Evolutionary conservation across 1,139 yeast genomes (phyloP), one percentile per base, ranked within the genome.

Genomic region (Trichomonascaceae sp.): DNA sequence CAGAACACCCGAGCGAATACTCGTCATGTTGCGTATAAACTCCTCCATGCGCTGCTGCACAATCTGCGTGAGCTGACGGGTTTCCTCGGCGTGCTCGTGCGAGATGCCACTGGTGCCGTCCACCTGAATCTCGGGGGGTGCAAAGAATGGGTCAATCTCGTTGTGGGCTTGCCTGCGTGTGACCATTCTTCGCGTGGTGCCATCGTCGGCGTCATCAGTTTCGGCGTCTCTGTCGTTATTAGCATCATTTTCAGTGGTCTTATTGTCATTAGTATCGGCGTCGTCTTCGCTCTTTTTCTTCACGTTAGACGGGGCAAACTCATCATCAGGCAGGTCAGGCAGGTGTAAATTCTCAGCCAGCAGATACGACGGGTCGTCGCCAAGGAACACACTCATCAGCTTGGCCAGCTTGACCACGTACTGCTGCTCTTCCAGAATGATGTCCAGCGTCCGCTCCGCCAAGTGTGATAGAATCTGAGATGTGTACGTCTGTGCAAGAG

Each of bases 21-120:
- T 70, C 16, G 72, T 64, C 52, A 89, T 63, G 43, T 85, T 80
- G 48, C 92, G 69, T 36, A 85, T 77, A 52, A 79, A 87, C 56
- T 89, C 97, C 52, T 82, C 87, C 48, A 84, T 84, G 51, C 96
- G 68, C 57, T 89, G 97, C 33, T 84, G 59, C 0, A 80, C 80
- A 31, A 77, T 72, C 43, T 76, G 84, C 3, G 77, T 65, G 37
- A 75, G 54, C 50, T 76, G 82, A 37, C 84, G 60, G 1, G 78
- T 64, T 32, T 73, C 77, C 43, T 74, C 80, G 2, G 79, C 74
- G 17, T 65, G 67, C 26, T 70, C 76, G 1, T 63, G 57, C n/a
- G 59, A 48, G 11, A 65, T 50, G 1, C 71, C 71, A 37, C 52
- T 58, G 43, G 65, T 58, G 2, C 65, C 50, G 37, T 72, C 76